These are phyloP conservation scores for Przewalskia tangutica DNA, from an alignment of 257 asterid genomes.

Conservation along the genomic window DNA sequence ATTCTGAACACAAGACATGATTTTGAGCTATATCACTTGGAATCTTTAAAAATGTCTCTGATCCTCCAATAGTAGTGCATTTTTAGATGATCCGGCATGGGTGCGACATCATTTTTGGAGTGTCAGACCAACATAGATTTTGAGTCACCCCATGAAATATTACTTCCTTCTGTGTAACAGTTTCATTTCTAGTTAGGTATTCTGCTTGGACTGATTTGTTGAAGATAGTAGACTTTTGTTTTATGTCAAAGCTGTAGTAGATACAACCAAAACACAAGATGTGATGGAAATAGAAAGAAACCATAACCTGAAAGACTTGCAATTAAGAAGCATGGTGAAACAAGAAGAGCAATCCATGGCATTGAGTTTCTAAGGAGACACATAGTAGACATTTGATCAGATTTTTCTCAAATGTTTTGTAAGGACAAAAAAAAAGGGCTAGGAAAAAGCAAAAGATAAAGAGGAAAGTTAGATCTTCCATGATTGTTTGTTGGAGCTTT, in stretches of 20 bases:
- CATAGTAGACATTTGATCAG: constrained; percentile 19
- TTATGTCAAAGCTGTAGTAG: constrained; percentile 18
- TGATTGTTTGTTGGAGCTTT: neutral
- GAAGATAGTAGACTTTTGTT: constrained; percentile 5
- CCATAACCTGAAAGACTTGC: constrained; percentile 14
- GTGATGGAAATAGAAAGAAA: constrained; percentile 17
- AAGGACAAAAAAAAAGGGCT: neutral
- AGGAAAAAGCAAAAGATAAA: neutral
- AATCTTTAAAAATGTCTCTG: no score
- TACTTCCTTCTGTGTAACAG: no score
- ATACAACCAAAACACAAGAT: constrained; percentile 16
- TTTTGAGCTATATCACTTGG: no score
- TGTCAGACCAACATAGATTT: no score
- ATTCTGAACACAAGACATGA: neutral
- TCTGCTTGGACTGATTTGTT: constrained; percentile 6
- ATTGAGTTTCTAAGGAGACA: constrained; percentile 23
- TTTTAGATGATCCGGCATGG: no score
- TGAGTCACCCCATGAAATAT: no score
- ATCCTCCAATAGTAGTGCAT: no score
- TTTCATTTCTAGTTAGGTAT: neutral
- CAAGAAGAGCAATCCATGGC: constrained; percentile 27
- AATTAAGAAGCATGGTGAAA: constrained; percentile 17
- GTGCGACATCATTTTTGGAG: no score
- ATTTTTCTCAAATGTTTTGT: neutral
- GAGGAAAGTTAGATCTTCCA: neutral